Base-by-base conservation (phyloP, 768 basidiomycete species). In the Pulveroboletus sp. region DNA sequence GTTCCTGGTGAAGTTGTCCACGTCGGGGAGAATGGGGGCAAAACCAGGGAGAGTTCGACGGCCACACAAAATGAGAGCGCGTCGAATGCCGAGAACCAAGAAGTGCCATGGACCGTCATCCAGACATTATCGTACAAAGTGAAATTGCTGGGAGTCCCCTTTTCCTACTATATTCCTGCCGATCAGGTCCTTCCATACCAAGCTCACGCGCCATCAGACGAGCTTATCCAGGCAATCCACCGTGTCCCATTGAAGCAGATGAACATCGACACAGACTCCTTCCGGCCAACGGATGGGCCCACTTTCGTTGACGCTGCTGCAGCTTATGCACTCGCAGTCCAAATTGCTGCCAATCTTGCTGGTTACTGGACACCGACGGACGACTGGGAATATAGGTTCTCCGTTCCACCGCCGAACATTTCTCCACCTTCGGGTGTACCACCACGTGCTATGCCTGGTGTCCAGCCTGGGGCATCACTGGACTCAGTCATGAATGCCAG, bases 361-460 rank as follows among this genome's bases (percentile, higher is more conserved):
- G 71, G 71, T 6, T 85, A 71, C 56, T 93, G 88, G 85, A 75
- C 78, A 32, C 75, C 86, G 1, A 85, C 85, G 5, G 88, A 89
- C 50, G 81, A 86, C 45, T 89, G 81, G 78, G 78, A 81, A 26
- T 80, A 79, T 54, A 77, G 75, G 49, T 78, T 79, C 56, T 63
- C 70, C 8, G 53, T 79, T 39, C 73, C 76, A 0, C 65, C 65
- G 6, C 39, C 52, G 26, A 43, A 17, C n/a, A 31, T 58, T 18
- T 46, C 60, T 15, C 46, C 57, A 3, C 46, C 59, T 35, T 43
- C 41, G 24, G 42, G 24, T 8, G 18, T 44, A 26, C 49, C 36
- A 5, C 33, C 28, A n/a, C 54, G 48, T 45, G 11, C 32, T 28
- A 26, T 32, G 3, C 55, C 50, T 30, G 31, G 17, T 26, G 11